Percentiles rank a stretch among this genome's conserved stretches.
Conservation (phyloP, 2,329 filamentous ascomycete genomes). For the Neofusicoccum cordaticola region DNA sequence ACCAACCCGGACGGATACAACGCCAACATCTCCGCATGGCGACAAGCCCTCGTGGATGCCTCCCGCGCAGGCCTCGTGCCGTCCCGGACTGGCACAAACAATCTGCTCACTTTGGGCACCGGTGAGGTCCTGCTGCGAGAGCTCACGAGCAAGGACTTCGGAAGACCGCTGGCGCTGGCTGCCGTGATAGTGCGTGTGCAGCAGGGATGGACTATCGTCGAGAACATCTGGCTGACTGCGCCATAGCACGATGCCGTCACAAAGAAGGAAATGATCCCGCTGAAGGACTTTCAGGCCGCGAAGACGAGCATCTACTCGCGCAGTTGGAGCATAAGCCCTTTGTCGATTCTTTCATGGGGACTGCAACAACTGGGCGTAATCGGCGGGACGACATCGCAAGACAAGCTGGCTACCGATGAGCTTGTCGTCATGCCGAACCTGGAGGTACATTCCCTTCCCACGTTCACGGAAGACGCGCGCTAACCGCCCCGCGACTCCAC, state of each 20-base stretch:
- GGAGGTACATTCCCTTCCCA: slow-evolving; percentile 41
- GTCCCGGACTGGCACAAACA: slow-evolving; percentile 35
- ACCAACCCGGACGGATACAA: slow-evolving; percentile 82
- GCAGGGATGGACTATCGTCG: not conserved
- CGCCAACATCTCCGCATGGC: slow-evolving; percentile 79
- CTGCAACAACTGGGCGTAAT: slow-evolving; percentile 66
- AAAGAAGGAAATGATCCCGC: slow-evolving; percentile 65
- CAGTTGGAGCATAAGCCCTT: slow-evolving; percentile 67
- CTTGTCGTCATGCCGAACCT: slow-evolving; percentile 67
- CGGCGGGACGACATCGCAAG: slow-evolving; percentile 47
- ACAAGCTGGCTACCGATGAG: slow-evolving; percentile 58
- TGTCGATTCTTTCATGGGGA: slow-evolving; percentile 72
- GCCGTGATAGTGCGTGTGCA: slow-evolving; percentile 60
- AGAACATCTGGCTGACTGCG: not conserved
- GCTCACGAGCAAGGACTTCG: slow-evolving; percentile 74
- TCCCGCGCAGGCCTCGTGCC: slow-evolving; percentile 61
- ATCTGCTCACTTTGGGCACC: slow-evolving; percentile 52
- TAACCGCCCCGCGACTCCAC: not conserved
- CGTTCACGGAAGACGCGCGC: not conserved
- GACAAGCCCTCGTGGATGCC: slow-evolving; percentile 68
- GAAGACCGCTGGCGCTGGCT: slow-evolving; percentile 75
- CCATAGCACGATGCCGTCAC: slow-evolving; percentile 66
- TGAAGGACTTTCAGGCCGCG: slow-evolving; percentile 64
- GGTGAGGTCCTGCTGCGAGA: slow-evolving; percentile 65
- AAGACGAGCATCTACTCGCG: slow-evolving; percentile 70